phyloP scores from a whole-genome alignment of 805 yeast species.

The Isabelozyma gotoi region DNA sequence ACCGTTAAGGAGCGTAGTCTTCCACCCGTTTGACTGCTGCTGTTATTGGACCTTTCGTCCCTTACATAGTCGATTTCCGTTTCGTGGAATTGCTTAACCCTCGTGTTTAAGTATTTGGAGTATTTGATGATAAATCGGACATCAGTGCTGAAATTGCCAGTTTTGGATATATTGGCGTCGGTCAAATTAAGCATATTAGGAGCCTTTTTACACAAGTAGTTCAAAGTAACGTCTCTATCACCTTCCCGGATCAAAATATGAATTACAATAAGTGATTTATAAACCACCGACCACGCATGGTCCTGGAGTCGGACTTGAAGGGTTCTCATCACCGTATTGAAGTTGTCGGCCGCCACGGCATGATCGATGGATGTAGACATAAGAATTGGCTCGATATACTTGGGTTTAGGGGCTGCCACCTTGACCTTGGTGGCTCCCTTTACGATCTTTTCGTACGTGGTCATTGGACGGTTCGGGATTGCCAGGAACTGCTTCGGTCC shows the following conservation, averaged over 20 bases:
- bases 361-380: constrained; percentile 59
- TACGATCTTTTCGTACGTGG: constrained; percentile 71
- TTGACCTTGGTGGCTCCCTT: constrained; percentile 53
- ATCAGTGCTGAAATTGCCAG: constrained; percentile 43
- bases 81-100: constrained; percentile 67
- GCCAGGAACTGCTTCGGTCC: too few species aligned
- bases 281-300: constrained; percentile 88
- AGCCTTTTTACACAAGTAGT: constrained; percentile 49
- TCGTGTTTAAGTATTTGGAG: constrained; percentile 63
- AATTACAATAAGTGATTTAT: constrained; percentile 77
- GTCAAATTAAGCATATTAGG: constrained; percentile 51
- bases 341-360: constrained; percentile 45
- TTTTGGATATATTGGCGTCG: constrained; percentile 36
- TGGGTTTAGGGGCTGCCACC: constrained; percentile 97
- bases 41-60: constrained; percentile 53
- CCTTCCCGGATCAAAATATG: constrained; percentile 96
- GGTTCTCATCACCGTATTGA: constrained; percentile 67
- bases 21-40: constrained; percentile 51
- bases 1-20: constrained; percentile 64
- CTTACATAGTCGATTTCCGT: constrained; percentile 77
- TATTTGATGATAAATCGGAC: constrained; percentile 61
- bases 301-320: constrained; percentile 66
- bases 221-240: constrained; percentile 68
- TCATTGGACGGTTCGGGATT: constrained; percentile 47
- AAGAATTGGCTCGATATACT: constrained; percentile 91